Percentiles rank a stretch among this genome's conserved stretches.
Conservation (phyloP, 306 rosid genomes). For the Cucumis cinereus region DNA sequence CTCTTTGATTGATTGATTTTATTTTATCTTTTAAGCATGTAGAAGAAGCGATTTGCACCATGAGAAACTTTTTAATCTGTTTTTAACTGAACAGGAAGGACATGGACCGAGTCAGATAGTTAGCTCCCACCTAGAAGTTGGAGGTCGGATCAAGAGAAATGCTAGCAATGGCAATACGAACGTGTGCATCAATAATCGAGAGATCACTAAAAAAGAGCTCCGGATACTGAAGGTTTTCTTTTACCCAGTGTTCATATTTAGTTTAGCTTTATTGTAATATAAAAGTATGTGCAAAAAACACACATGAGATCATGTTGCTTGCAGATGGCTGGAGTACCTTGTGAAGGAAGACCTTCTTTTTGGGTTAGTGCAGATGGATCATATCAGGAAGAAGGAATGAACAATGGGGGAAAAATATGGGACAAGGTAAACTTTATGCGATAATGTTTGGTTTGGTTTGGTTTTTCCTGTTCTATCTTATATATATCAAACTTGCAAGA, state of each 20-base stretch:
- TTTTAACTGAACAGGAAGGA: conserved; percentile 44
- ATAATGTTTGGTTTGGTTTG: conserved; percentile 5
- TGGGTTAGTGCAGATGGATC: conserved; percentile 69
- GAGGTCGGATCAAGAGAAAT: conserved; percentile 28
- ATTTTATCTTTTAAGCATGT: neutral
- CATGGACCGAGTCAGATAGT: conserved; percentile 50
- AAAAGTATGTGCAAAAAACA: neutral
- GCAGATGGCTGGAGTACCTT: conserved; percentile 60
- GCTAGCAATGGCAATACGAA: conserved; percentile 68
- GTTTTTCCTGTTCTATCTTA: conserved; percentile 7
- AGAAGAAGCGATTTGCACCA: neutral
- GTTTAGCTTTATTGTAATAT: neutral
- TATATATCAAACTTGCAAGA: neutral
- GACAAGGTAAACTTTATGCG: conserved; percentile 32
- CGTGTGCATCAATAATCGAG: conserved; percentile 40
- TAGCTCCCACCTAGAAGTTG: conserved; percentile 34
- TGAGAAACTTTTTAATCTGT: conserved; percentile 5
- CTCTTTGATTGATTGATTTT: neutral
- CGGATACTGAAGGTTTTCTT: conserved; percentile 39
- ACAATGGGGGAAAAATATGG: conserved; percentile 46
- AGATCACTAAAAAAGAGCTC: conserved; percentile 46
- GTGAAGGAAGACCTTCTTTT: conserved; percentile 51
- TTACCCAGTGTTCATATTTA: neutral
- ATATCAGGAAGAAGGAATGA: conserved; percentile 79
- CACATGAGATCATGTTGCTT: conserved; percentile 1